These are phyloP conservation scores for Aspergillus glaucus DNA, from an alignment of 2,329 filamentous ascomycete species.

Conservation along the genomic window DNA sequence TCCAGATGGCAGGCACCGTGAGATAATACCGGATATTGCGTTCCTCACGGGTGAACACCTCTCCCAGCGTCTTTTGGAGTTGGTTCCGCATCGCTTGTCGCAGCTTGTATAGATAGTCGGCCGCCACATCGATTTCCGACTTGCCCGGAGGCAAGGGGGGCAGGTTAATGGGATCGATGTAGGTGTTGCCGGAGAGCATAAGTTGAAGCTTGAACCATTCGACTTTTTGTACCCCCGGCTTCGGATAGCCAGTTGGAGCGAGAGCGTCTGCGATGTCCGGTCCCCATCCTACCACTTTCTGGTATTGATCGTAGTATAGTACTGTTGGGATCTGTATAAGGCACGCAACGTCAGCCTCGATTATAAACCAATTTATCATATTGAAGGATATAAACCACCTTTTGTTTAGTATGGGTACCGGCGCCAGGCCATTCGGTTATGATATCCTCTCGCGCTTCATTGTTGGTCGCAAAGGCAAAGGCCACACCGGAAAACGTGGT, in stretches of 20 bases:
- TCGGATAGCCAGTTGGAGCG: slow-evolving; percentile 93
- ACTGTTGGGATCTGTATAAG: slow-evolving; percentile 80
- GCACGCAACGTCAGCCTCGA: background rate
- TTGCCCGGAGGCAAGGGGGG: slow-evolving; percentile 95
- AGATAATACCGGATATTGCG: slow-evolving; percentile 96
- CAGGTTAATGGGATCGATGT: slow-evolving; percentile 98
- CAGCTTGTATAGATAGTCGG: slow-evolving; percentile 97
- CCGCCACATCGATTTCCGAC: slow-evolving; percentile 98
- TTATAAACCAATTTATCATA: too few species aligned
- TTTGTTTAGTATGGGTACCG: slow-evolving; percentile 96
- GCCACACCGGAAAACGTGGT: slow-evolving; percentile 97
- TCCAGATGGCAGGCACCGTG: slow-evolving; percentile 99
- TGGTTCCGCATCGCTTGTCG: slow-evolving; percentile 95
- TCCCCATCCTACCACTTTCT: slow-evolving; percentile 99
- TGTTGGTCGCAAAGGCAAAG: slow-evolving; percentile 89
- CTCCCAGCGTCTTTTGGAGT: slow-evolving; percentile 90
- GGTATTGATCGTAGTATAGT: slow-evolving; percentile 99
- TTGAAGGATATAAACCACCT: slow-evolving; percentile 51
- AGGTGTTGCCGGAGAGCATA: slow-evolving; percentile 97
- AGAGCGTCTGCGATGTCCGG: slow-evolving; percentile 96
- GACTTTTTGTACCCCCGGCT: slow-evolving; percentile 95
- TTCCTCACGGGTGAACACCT: slow-evolving; percentile 97
- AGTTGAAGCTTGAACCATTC: slow-evolving; percentile 99
- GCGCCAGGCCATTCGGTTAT: slow-evolving; percentile 99
- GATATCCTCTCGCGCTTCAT: slow-evolving; percentile 95